A percentile compares a stretch with the other conserved stretches of the same genome.
These are phyloP conservation scores for Colletotrichum shisoi DNA, from an alignment of 2,329 filamentous ascomycete species.

Conservation along the genomic window DNA sequence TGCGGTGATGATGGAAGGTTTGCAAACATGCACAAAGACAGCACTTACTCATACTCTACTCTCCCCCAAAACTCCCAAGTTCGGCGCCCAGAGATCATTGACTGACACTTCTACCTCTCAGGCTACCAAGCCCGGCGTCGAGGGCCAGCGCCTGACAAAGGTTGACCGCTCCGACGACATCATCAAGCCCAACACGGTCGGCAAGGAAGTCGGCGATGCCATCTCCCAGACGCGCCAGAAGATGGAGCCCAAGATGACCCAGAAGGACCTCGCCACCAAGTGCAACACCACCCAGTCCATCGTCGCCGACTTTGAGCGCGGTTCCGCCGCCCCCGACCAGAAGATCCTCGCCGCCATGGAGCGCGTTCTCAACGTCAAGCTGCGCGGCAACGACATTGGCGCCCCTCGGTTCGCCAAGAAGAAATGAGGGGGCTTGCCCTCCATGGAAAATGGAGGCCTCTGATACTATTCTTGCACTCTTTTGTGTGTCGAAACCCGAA, in stretches of 20 bases:
- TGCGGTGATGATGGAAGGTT: not conserved
- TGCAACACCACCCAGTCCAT: slow-evolving; percentile 85
- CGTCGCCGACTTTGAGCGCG: slow-evolving; percentile 86
- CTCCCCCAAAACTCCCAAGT: too few relatives aligned
- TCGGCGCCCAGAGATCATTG: not conserved
- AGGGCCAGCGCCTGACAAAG: slow-evolving; percentile 96
- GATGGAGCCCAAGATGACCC: slow-evolving; percentile 93
- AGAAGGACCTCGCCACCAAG: slow-evolving; percentile 85
- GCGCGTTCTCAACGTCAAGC: slow-evolving; percentile 84
- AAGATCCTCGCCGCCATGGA: slow-evolving; percentile 82
- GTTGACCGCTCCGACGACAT: slow-evolving; percentile 98
- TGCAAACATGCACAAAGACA: not conserved
- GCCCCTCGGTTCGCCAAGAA: slow-evolving; percentile 83
- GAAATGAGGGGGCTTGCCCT: slow-evolving; percentile 49
- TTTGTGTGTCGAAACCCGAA: slow-evolving; percentile 1
- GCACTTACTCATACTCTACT: not conserved
- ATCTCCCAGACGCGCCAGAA: slow-evolving; percentile 82
- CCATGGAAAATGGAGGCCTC: not conserved
- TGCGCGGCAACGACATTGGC: slow-evolving; percentile 86
- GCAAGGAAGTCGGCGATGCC: slow-evolving; percentile 79
- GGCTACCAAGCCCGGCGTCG: slow-evolving; percentile 64
- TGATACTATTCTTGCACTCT: not conserved
- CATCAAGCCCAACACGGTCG: slow-evolving; percentile 93
- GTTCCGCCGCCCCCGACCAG: slow-evolving; percentile 80
- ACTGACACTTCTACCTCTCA: slow-evolving; percentile 44